A percentile compares a stretch with the other conserved stretches of the same genome.
phyloP scores from a whole-genome alignment of 345 rosid species.

The Trapa incisa region DNA sequence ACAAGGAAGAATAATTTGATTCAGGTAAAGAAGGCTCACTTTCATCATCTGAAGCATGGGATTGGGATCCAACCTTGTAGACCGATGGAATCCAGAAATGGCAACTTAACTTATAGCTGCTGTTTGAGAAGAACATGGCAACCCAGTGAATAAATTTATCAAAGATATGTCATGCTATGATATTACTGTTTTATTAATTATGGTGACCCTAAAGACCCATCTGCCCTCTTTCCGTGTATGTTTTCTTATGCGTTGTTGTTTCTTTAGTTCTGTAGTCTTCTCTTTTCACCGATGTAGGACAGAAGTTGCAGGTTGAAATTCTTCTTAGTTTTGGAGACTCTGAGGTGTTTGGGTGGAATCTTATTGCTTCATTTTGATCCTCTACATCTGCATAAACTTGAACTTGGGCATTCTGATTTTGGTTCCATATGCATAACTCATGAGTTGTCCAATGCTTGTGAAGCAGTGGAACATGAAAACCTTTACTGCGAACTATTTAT shows the following conservation, averaged over 20 bases:
- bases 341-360: background rate
- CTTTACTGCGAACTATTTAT: no score
- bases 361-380: no score
- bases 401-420: background rate
- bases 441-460: no score
- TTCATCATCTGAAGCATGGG: background rate
- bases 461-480: no score
- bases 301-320: background rate
- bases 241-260: no score
- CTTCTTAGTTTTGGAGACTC: background rate
- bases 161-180: background rate
- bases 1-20: constrained; percentile 52
- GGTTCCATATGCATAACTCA: background rate
- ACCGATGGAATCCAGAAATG: background rate
- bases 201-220: background rate
- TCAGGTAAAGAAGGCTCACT: background rate
- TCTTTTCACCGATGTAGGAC: no score
- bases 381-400: background rate
- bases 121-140: no score
- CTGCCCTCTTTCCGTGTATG: background rate
- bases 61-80: background rate
- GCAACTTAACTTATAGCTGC: background rate
- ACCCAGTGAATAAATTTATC: background rate
- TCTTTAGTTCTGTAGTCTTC: no score
- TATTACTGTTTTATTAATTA: background rate